Percentiles rank a stretch among this genome's conserved stretches.
Evolutionary conservation across 805 yeast species (phyloP).

Genomic region (Metschnikowia anglica): DNA sequence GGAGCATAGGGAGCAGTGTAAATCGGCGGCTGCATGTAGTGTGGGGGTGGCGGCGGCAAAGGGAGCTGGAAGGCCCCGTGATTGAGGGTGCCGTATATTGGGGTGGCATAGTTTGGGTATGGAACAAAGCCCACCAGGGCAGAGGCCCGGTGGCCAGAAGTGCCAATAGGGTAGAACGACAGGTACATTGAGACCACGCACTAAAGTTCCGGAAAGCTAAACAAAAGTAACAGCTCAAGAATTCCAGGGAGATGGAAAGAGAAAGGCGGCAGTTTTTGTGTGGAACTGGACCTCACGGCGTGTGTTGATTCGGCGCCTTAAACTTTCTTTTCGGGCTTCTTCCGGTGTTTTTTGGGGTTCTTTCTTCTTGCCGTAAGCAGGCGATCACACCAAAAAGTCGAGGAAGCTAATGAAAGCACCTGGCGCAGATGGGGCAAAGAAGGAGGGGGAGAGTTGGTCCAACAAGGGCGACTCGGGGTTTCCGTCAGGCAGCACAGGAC

Average conservation of each 20-base stretch:
- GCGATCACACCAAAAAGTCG: no score
- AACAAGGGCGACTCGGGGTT: conserved; percentile 9
- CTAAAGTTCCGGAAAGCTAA: no score
- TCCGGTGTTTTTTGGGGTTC: background rate
- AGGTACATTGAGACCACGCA: conserved; percentile 16
- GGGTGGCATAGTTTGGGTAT: conserved; percentile 22
- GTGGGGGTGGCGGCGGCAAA: conserved; percentile 15
- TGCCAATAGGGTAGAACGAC: conserved; percentile 28
- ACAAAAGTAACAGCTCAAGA: background rate
- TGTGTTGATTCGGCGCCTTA: no score
- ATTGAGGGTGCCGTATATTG: conserved; percentile 9
- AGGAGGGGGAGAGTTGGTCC: no score
- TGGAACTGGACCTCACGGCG: no score
- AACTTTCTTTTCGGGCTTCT: background rate
- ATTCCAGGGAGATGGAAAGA: no score
- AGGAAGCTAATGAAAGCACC: conserved; percentile 15
- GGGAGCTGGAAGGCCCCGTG: conserved; percentile 11
- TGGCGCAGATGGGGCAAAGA: no score
- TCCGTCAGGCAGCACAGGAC: conserved; percentile 21
- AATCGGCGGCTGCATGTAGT: conserved; percentile 15
- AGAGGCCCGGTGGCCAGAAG: conserved; percentile 40
- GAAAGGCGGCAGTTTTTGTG: background rate
- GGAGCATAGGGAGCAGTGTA: background rate
- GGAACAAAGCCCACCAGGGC: conserved; percentile 26
- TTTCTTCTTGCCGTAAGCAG: no score